Percentiles rank a stretch among this genome's conserved stretches.
Conservation (phyloP, 2,329 filamentous ascomycete species). For the Monilinia laxa region DNA sequence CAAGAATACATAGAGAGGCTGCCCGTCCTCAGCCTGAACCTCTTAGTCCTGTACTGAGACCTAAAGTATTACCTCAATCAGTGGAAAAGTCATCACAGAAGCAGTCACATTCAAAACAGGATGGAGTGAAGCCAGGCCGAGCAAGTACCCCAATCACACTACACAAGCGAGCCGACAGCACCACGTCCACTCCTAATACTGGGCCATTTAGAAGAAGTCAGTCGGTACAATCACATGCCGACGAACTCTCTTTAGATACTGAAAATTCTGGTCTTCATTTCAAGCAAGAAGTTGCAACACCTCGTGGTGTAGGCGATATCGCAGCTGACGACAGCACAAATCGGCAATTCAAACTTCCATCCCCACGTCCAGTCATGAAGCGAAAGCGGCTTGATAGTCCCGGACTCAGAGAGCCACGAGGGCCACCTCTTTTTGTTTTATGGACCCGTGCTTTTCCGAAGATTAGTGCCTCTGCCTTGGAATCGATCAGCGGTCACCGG, state of each 20-base stretch:
- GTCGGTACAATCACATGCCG: slow-evolving; percentile 49
- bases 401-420: slow-evolving; percentile 42
- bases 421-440: slow-evolving; percentile 65
- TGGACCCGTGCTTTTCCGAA: slow-evolving; percentile 75
- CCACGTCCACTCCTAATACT: slow-evolving; percentile 39
- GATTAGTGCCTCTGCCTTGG: slow-evolving; percentile 69
- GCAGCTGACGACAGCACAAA: slow-evolving; percentile 50
- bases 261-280: slow-evolving; percentile 45
- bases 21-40: slow-evolving; percentile 57
- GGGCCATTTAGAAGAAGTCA: slow-evolving; percentile 44
- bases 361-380: slow-evolving; percentile 48
- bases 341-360: slow-evolving; percentile 31
- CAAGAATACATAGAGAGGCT: slow-evolving; percentile 45
- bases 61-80: slow-evolving; percentile 42
- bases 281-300: slow-evolving; percentile 61
- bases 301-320: slow-evolving; percentile 53
- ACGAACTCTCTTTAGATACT: slow-evolving; percentile 51
- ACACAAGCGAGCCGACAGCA: slow-evolving; percentile 35
- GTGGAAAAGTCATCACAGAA: slow-evolving; percentile 33
- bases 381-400: slow-evolving; percentile 51
- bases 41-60: slow-evolving; percentile 53
- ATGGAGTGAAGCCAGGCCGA: slow-evolving; percentile 22
- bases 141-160: slow-evolving; percentile 25
- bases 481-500: slow-evolving; percentile 74
- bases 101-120: slow-evolving; percentile 24